A percentile compares a stretch with the other conserved stretches of the same genome.
Conservation (phyloP, 176 grass and related monocot genomes). For the Pontederia paniculata region DNA sequence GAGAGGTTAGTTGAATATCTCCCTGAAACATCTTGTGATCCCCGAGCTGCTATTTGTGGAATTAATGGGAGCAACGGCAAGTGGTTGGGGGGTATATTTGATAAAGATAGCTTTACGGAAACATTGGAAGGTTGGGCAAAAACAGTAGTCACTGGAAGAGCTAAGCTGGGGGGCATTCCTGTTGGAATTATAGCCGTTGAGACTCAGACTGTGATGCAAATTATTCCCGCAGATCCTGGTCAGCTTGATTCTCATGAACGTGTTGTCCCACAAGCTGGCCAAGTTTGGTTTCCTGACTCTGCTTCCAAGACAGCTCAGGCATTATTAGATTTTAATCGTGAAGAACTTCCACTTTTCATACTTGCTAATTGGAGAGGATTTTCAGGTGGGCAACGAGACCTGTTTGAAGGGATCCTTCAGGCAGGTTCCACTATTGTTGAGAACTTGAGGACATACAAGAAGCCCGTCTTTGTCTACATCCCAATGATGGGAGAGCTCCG, state of each 20-base stretch:
- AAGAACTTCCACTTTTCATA: conserved; percentile 83
- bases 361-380: conserved; percentile 97
- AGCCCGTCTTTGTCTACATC: conserved; percentile 90
- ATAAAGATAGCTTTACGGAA: conserved; percentile 77
- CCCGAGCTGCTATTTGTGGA: conserved; percentile 77
- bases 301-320: conserved; percentile 83
- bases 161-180: conserved; percentile 88
- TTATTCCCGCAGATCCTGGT: conserved; percentile 86
- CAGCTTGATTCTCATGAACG: conserved; percentile 85
- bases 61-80: conserved; percentile 43
- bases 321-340: conserved; percentile 79
- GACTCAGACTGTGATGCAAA: conserved; percentile 90
- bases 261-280: conserved; percentile 82
- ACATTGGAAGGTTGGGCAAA: conserved; percentile 97
- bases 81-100: conserved; percentile 89
- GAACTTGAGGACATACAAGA: conserved; percentile 80
- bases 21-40: conserved; percentile 87
- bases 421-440: conserved; percentile 92
- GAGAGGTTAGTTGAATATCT: conserved; percentile 67
- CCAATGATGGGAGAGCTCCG: conserved; percentile 80
- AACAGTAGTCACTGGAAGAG: conserved; percentile 84
- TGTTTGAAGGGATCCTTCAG: conserved; percentile 98
- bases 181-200: conserved; percentile 86
- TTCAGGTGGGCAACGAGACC: conserved; percentile 89
- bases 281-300: conserved; percentile 96